Evolutionary conservation across 1,139 yeast species (phyloP).

Genomic region (Zygosaccharomyces sapae): DNA sequence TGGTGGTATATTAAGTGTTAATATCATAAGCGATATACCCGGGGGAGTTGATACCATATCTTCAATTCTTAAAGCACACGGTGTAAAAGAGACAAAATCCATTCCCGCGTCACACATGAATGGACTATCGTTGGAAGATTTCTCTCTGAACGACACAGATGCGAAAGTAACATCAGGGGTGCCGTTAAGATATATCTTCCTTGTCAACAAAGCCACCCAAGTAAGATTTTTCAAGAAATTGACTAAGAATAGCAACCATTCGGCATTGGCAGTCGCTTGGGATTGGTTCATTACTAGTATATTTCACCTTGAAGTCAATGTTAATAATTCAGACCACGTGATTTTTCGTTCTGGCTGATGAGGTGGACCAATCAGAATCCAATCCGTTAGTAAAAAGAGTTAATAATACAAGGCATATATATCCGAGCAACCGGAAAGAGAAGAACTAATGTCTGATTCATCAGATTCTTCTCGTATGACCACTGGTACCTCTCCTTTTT

Average conservation of each 20-base stretch:
- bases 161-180: constrained; percentile 7
- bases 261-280: constrained; percentile 52
- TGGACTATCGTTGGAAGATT: constrained; percentile 22
- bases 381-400: constrained; percentile 1
- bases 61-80: constrained; percentile 64
- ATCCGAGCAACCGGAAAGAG: neutral
- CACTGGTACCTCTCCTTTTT: neutral
- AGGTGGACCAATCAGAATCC: constrained; percentile 1
- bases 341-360: constrained; percentile 6
- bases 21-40: constrained; percentile 57
- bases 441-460: neutral
- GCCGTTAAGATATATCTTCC: constrained; percentile 27
- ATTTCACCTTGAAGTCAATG: constrained; percentile 43
- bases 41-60: constrained; percentile 64
- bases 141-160: constrained; percentile 24
- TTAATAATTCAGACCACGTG: constrained; percentile 7
- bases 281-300: constrained; percentile 63
- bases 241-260: constrained; percentile 29
- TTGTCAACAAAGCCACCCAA: constrained; percentile 40
- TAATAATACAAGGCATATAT: neutral
- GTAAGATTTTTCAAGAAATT: constrained; percentile 41
- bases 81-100: constrained; percentile 44
- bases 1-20: constrained; percentile 48
- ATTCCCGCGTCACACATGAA: constrained; percentile 31
- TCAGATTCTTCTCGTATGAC: neutral